Base-by-base conservation (phyloP, 2,329 filamentous ascomycete genomes). In the Microdochium trichocladiopsis region DNA sequence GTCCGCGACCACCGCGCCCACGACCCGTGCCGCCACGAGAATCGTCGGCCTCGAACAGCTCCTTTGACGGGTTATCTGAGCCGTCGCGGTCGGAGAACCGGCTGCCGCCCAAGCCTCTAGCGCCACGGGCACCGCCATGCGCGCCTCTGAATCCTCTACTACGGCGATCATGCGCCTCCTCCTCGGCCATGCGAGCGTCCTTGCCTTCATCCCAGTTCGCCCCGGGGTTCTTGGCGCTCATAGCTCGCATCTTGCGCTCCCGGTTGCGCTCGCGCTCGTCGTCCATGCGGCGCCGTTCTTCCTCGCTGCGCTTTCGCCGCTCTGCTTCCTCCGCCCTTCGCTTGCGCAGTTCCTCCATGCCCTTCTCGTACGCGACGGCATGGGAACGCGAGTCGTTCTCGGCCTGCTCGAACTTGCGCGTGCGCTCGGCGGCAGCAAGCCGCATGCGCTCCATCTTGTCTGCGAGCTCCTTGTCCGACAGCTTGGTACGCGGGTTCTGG, bases 361-460 rank as follows among this genome's bases (percentile, higher is more conserved):
- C 76, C 36, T 75, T 74, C 33, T 79, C 78, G 54, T 78, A 75
- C 1, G 79, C 76, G 5, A 72, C 67, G 2, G 76, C 79, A 59
- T 83, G 79, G 52, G 77, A 76, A 52, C 72, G 74, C 66, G 80
- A 72, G 59, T 84, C 80, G 55, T 74, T 71, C 63, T 82, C 77
- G 1, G 77, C 78, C 62, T 79, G 75, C 59, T 83, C 77, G 58
- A 81, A 82, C 55, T 78, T 79, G 58, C 78, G 76, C 58, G 77
- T 74, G 67, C 80, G 81, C 63, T 84, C 81, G 0, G 76, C 79
- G 0, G 75, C 72, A 1, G 81, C 63, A 9, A 84, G 72, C 52
- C 80, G 80, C 77, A 83, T 83, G 62, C 78, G 70, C 58, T 78
- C 78, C 76, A 85, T 81, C 62, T 82, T 83, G 54, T 70, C 75